phyloP scores from a whole-genome alignment of 2,329 filamentous ascomycete genomes.

The Pestalotiopsis sp. region DNA sequence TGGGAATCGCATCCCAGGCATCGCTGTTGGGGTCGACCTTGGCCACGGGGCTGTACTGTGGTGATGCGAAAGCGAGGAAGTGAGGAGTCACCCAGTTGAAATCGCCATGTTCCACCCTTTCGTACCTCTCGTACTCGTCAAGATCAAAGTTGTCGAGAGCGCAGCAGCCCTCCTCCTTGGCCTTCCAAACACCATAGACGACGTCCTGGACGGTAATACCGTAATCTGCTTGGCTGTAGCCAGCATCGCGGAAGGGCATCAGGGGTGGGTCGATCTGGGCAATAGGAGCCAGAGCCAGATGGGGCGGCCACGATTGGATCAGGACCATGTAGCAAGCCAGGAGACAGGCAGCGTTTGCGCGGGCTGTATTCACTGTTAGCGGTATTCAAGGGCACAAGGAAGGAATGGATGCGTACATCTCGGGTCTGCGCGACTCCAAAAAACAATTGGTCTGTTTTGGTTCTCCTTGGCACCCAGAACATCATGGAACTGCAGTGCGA shows the following conservation, averaged over 20 bases:
- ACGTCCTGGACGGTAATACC: conserved; percentile 95
- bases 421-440: conserved; percentile 92
- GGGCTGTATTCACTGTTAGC: conserved; percentile 55
- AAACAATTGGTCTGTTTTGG: conserved; percentile 86
- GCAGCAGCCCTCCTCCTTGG: conserved; percentile 93
- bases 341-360: conserved; percentile 92
- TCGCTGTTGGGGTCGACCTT: conserved; percentile 75
- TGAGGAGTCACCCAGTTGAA: conserved; percentile 99
- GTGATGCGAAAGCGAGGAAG: conserved; percentile 95
- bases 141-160: conserved; percentile 92
- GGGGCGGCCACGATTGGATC: conserved; percentile 96
- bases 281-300: conserved; percentile 92
- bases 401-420: conserved; percentile 64
- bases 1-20: conserved; percentile 74
- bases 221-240: conserved; percentile 98
- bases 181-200: conserved; percentile 98
- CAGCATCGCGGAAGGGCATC: conserved; percentile 98
- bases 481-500: conserved; percentile 94
- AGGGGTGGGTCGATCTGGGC: conserved; percentile 94
- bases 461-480: conserved; percentile 91
- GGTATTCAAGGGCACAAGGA: conserved; percentile 8
- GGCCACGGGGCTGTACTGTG: conserved; percentile 77
- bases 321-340: conserved; percentile 98
- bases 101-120: conserved; percentile 96
- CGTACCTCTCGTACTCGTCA: conserved; percentile 94